Evolutionary conservation across 108 stramenopile genomes (phyloP).

Genomic region (Stephanodiscus triporus): DNA sequence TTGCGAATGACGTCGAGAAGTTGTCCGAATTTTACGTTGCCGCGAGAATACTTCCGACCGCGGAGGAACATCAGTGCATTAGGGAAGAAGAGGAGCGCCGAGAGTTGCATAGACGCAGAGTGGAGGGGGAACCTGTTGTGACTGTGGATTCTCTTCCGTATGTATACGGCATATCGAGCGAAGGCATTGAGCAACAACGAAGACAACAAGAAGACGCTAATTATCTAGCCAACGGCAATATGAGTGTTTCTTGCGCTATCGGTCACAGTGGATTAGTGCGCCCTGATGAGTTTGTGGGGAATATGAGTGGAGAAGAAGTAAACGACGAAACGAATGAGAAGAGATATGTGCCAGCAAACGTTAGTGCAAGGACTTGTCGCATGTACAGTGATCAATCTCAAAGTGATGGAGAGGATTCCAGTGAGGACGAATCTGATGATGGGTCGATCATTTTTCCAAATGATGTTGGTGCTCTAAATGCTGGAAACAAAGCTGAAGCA

Average conservation of each 20-base stretch:
- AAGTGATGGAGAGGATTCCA: constrained; percentile 2
- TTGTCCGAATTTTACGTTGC: neutral
- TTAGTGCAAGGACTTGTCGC: neutral
- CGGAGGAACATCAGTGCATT: neutral
- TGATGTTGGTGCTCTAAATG: neutral
- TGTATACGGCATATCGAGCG: constrained; percentile 6
- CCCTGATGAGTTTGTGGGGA: neutral
- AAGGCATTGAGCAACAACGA: neutral
- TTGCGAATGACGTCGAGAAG: neutral
- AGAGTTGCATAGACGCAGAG: neutral
- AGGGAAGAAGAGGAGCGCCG: constrained; percentile 12
- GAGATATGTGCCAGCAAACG: neutral
- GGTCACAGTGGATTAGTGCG: neutral
- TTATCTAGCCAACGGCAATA: neutral
- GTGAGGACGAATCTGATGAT: constrained; percentile 18
- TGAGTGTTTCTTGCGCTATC: neutral
- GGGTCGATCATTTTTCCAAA: constrained; percentile 12
- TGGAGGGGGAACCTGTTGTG: neutral
- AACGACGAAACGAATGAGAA: neutral
- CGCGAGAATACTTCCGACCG: constrained; percentile 5
- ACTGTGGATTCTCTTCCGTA: constrained; percentile 20
- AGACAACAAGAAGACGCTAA: neutral
- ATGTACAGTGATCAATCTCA: neutral
- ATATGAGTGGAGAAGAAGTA: neutral
- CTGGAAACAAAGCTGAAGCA: neutral